Evolutionary conservation across 768 basidiomycete genomes (phyloP).

Genomic region (Hebeloma cylindrosporum): DNA sequence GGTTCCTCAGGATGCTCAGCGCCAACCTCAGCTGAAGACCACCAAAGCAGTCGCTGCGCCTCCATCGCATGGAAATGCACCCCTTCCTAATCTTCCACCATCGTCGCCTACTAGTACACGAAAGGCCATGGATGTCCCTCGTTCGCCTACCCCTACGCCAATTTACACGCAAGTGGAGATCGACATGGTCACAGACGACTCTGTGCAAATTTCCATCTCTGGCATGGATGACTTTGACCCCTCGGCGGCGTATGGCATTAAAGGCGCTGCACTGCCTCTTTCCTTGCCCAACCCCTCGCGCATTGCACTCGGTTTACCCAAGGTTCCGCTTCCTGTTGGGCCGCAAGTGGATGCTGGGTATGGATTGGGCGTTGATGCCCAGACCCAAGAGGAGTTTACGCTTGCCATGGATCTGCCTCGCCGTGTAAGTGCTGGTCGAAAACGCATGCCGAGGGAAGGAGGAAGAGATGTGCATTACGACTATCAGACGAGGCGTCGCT

Average conservation of each 20-base stretch:
- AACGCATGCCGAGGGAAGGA: too few species aligned
- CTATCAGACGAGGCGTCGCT: conserved; percentile 9
- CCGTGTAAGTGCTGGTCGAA: neutral
- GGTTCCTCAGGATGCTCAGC: too few species aligned
- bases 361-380: conserved; percentile 18
- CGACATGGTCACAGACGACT: conserved; percentile 9
- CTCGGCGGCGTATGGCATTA: conserved; percentile 13
- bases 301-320: neutral
- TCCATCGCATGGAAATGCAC: too few species aligned
- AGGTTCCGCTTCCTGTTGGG: neutral
- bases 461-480: neutral
- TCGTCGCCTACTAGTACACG: conserved; percentile 5
- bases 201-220: conserved; percentile 6
- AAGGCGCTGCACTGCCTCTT: too few species aligned
- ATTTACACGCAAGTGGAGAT: conserved; percentile 15
- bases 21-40: too few species aligned
- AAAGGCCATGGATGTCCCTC: conserved; percentile 10
- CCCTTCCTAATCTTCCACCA: conserved; percentile 4
- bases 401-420: conserved; percentile 43
- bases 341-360: conserved; percentile 7
- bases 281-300: too few species aligned
- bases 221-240: conserved; percentile 9
- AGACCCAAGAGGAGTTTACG: conserved; percentile 40
- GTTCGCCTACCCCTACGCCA: conserved; percentile 8
- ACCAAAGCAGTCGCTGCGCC: too few species aligned